phyloP scores from a whole-genome alignment of 345 rosid genomes.

The Moricandia moricandioides region DNA sequence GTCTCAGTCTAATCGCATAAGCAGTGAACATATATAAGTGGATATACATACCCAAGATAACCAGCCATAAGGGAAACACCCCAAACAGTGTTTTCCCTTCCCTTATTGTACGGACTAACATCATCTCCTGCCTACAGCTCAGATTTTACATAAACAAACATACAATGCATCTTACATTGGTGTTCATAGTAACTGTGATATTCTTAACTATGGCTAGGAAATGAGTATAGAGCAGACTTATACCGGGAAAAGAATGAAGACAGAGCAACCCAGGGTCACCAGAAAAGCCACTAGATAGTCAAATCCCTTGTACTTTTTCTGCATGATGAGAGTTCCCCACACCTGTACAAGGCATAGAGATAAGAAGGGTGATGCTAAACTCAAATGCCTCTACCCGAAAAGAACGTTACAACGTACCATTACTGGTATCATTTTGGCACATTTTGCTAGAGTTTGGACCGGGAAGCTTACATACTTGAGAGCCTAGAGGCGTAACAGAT shows the following conservation, averaged over 20 bases:
- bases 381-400: background rate
- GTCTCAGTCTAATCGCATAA: too few species aligned
- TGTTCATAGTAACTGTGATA: background rate
- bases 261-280: conserved; percentile 61
- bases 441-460: conserved; percentile 88
- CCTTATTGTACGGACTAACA: conserved; percentile 69
- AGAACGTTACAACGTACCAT: conserved; percentile 49
- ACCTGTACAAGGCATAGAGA: conserved; percentile 38
- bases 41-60: conserved; percentile 75
- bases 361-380: background rate
- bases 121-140: conserved; percentile 72
- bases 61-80: conserved; percentile 87
- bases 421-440: conserved; percentile 98
- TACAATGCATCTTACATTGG: background rate
- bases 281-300: conserved; percentile 37
- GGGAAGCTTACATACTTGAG: conserved; percentile 97
- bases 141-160: conserved; percentile 19
- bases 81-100: conserved; percentile 94
- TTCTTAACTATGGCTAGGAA: background rate
- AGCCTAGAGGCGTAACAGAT: conserved; percentile 50
- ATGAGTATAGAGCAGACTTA: background rate
- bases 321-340: conserved; percentile 74
- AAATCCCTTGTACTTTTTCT: background rate
- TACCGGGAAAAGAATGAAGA: conserved; percentile 91
- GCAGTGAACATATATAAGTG: too few species aligned